These are phyloP conservation scores for Fusarium armeniacum DNA, from an alignment of 2,329 filamentous ascomycete species.

Conservation along the genomic window DNA sequence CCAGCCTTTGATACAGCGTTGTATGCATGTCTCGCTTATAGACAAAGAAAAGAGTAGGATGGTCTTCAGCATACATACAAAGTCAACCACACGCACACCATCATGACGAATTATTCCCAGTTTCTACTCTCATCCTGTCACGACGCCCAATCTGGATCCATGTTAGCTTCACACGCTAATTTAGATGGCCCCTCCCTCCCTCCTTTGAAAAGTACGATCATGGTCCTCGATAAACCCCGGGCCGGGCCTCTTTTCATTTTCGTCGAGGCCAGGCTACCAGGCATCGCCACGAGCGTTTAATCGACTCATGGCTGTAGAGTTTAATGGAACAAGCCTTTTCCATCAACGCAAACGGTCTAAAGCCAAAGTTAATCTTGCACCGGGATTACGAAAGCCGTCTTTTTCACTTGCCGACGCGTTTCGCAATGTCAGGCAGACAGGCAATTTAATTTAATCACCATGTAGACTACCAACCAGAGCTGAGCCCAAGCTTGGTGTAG, in stretches of 20 bases:
- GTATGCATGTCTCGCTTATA: neutral
- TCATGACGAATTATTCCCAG: conserved; percentile 4
- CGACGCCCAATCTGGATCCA: conserved; percentile 2
- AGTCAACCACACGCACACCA: neutral
- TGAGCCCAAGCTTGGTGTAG: neutral
- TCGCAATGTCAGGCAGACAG: neutral
- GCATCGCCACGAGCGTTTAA: conserved; percentile 9
- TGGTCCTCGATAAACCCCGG: conserved; percentile 8
- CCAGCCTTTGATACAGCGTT: neutral
- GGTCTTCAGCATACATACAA: neutral
- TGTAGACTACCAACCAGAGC: neutral
- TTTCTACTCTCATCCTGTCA: neutral
- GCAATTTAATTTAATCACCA: neutral
- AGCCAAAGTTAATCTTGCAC: neutral
- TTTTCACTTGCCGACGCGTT: neutral
- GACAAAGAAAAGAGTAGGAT: neutral
- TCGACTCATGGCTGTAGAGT: conserved; percentile 5
- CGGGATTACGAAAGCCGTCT: neutral
- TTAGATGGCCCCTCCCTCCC: conserved; percentile 1
- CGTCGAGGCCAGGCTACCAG: neutral
- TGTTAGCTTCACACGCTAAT: conserved; percentile 10
- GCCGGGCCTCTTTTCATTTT: conserved; percentile 11
- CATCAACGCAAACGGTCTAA: conserved; percentile 9
- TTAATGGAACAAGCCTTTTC: conserved; percentile 11
- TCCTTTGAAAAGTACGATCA: neutral